phyloP scores from a whole-genome alignment of 208 protist species.

The Endotrypanum monterogeii region DNA sequence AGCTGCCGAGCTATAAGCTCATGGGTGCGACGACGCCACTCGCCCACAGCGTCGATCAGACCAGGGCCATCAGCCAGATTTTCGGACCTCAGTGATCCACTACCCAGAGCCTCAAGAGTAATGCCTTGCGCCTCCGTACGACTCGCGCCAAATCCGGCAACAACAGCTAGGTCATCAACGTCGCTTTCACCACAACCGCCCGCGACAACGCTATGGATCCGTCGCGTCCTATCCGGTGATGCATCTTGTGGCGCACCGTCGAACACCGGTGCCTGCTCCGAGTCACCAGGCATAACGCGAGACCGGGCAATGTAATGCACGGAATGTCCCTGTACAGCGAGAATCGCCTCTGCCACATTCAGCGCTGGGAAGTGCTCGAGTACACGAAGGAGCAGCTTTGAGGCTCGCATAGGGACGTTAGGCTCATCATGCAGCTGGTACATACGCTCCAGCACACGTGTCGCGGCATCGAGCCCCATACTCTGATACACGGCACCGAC shows the following conservation, averaged over 20 bases:
- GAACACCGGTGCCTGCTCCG: neutral
- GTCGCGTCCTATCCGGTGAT: neutral
- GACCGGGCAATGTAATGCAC: slow-evolving; percentile 63
- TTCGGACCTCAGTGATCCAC: neutral
- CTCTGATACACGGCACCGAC: slow-evolving; percentile 65
- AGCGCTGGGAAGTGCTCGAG: slow-evolving; percentile 57
- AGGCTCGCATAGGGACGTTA: slow-evolving; percentile 40
- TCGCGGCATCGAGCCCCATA: slow-evolving; percentile 32
- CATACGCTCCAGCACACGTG: slow-evolving; percentile 38
- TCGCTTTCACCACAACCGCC: neutral
- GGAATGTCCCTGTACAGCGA: slow-evolving; percentile 75
- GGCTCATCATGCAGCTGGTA: slow-evolving; percentile 38
- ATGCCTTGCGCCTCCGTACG: slow-evolving; percentile 3
- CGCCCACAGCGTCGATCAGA: slow-evolving; percentile 45
- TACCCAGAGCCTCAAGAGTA: slow-evolving; percentile 33
- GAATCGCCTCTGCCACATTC: slow-evolving; percentile 70
- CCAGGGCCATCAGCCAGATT: slow-evolving; percentile 57
- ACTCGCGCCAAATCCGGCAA: slow-evolving; percentile 24
- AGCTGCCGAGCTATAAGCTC: slow-evolving; percentile 32
- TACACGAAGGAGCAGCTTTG: slow-evolving; percentile 45
- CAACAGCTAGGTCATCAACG: slow-evolving; percentile 11
- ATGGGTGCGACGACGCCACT: slow-evolving; percentile 56
- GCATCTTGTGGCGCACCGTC: neutral
- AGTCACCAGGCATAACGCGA: slow-evolving; percentile 26
- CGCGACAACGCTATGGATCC: neutral